Base-by-base conservation (phyloP, 768 basidiomycete species). In the Crepidotus variabilis region DNA sequence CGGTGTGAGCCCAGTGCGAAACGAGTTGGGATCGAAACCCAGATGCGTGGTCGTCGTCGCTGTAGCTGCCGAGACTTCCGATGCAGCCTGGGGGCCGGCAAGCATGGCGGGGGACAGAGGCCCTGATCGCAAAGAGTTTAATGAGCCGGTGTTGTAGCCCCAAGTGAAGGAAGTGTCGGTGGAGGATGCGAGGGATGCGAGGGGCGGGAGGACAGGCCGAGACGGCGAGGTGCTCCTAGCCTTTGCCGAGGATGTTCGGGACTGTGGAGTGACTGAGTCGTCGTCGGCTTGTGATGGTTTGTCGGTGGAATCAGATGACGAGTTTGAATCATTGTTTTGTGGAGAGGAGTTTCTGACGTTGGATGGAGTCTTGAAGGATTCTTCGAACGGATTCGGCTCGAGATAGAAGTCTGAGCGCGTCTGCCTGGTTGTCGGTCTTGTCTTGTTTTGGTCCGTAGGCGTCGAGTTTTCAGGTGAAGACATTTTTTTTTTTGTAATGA, bases 21-120 rank as follows among this genome's bases (percentile, higher is more conserved):
- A 85, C 45, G 78, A 73, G 61, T 81, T 64, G 39, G 87, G 84
- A 66, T 94, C 92, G 68, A 92, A 95, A 50, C 78, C 65, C 45
- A 78, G 61, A 54, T 77, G 77, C 6, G 58, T 13, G 2, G 55
- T 48, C 2, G 34, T 48, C 2, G 50, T 43, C 13, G 39, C 18
- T 14, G 39, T 43, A 2, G 52, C 18, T 4, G 65, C 51, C 13
- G 67, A 47, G 65, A 63, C 67, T 64, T 78, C 73, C 33, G 71
- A 72, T 51, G 73, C 61, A 48, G 78, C 78, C 68, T 85, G 86
- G 2, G 94, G 95, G 8, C 90, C 96, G 23, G 92, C 85, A 57
- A 97, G 87, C 92, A 98, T 96, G 54, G 96, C 94, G 28, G 96
- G 96, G 5, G 92, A 94, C 54, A 98, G 86, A 1, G 96, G 96